These are phyloP conservation scores for Mycena floridula DNA, from an alignment of 768 basidiomycete genomes.

Conservation along the genomic window DNA sequence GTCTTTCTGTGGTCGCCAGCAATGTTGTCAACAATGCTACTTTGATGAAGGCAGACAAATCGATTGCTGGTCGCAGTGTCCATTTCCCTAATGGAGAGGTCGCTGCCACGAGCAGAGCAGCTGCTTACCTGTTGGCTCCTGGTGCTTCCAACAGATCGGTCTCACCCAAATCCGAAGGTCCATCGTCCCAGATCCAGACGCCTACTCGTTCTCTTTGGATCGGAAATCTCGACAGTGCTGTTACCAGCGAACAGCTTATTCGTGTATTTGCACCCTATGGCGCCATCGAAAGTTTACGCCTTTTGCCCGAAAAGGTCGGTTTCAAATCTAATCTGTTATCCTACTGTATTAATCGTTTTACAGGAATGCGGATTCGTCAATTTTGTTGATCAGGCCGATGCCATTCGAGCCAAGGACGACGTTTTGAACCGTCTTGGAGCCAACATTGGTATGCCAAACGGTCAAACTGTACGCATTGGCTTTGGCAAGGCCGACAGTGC, in stretches of 20 bases:
- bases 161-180: constrained; percentile 75
- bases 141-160: constrained; percentile 66
- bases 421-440: constrained; percentile 93
- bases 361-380: constrained; percentile 99
- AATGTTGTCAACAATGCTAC: constrained; percentile 37
- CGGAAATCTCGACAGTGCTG: constrained; percentile 92
- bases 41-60: constrained; percentile 61
- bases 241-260: constrained; percentile 91
- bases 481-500: constrained; percentile 98
- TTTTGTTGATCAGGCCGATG: constrained; percentile 92
- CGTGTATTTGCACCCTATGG: constrained; percentile 96
- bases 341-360: constrained; percentile 8
- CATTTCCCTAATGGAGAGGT: constrained; percentile 67
- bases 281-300: constrained; percentile 89
- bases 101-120: constrained; percentile 41
- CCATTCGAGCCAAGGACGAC: constrained; percentile 97
- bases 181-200: constrained; percentile 75
- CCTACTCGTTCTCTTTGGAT: constrained; percentile 98
- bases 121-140: constrained; percentile 66
- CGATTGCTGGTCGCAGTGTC: constrained; percentile 45
- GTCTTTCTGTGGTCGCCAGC: constrained; percentile 29
- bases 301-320: constrained; percentile 93
- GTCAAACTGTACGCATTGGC: constrained; percentile 94
- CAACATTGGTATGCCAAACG: constrained; percentile 90
- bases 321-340: too few relatives aligned